Base-by-base conservation (phyloP, 2,329 filamentous ascomycete genomes). In the Aspergillus amoenus region DNA sequence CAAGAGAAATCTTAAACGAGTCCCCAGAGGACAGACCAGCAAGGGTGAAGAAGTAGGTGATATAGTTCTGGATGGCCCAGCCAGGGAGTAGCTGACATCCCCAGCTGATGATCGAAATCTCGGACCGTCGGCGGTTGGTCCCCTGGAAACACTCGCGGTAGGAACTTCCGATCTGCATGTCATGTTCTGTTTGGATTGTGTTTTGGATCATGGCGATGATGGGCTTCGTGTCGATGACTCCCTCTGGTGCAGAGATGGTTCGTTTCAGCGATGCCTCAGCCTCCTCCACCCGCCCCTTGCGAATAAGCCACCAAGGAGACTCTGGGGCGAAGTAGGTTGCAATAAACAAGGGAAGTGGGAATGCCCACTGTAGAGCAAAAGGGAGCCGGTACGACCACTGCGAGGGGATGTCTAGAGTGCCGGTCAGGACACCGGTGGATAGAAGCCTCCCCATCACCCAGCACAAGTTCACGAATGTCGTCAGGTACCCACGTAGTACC, bases 361-460 rank as follows among this genome's bases (percentile, higher is more conserved):
- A 80, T 64, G 76, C 76, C 78, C 78, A 79, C 62, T 81, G 79
- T 8, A 81, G 58, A 3, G 73, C 75, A 50, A 78, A 81, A 3
- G 79, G 79, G 46, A 81, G 79, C 7, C 76, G 71, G 62, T 79
- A 81, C 1, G 77, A 72, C 79, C 78, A 81, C 55, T 80, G 62
- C 55, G 78, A 77, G 2, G 63, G 56, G 22, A 77, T 68, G 8
- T 61, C 60, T 3, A 78, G 60, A 68, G 76, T 76, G 27, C 72
- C 69, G 50, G 74, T 75, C 62, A 79, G 73, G 8, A 79, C 77
- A 7, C 78, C 78, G 32, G 78, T 71, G 12, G 75, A 78, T 45
- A 80, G 74, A 4, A 79, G 65, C 57, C 80, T 78, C 4, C 78
- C 78, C 3, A 80, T 64, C 2, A 73, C 73, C 72, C 72, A 75